Evolutionary conservation across 441 rosid species (phyloP).

Genomic region (Monsonia emarginata): DNA sequence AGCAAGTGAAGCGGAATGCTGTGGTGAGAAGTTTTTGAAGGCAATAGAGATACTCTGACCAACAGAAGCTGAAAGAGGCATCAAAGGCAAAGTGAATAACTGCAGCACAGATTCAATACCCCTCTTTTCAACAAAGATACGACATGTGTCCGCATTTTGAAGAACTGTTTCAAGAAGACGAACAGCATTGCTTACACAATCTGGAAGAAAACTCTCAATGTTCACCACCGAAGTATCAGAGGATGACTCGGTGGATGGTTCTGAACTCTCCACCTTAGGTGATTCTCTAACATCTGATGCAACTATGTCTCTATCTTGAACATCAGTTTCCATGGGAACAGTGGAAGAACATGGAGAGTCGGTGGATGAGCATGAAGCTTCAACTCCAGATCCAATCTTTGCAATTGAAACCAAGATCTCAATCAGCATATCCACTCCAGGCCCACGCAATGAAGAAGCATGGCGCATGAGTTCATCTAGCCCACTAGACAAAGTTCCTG

Average conservation of each 20-base stretch:
- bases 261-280: conserved; percentile 38
- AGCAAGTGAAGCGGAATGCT: conserved; percentile 77
- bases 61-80: conserved; percentile 70
- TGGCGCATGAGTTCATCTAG: conserved; percentile 94
- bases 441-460: conserved; percentile 72
- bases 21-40: conserved; percentile 86
- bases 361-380: conserved; percentile 34
- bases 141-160: conserved; percentile 93
- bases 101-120: conserved; percentile 79
- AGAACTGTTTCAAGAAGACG: conserved; percentile 91
- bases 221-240: conserved; percentile 47
- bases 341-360: conserved; percentile 39
- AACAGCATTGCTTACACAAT: conserved; percentile 67
- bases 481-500: conserved; percentile 77
- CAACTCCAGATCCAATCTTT: conserved; percentile 61
- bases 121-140: conserved; percentile 83
- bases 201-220: conserved; percentile 70
- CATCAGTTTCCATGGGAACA: conserved; percentile 89
- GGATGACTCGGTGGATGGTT: conserved; percentile 40
- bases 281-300: conserved; percentile 34
- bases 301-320: conserved; percentile 43
- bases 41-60: conserved; percentile 78
- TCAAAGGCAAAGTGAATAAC: conserved; percentile 62
- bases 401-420: conserved; percentile 61
- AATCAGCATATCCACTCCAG: conserved; percentile 85